Evolutionary conservation across 2,329 filamentous ascomycete genomes (phyloP).

Genomic region (Drechslera avenae): DNA sequence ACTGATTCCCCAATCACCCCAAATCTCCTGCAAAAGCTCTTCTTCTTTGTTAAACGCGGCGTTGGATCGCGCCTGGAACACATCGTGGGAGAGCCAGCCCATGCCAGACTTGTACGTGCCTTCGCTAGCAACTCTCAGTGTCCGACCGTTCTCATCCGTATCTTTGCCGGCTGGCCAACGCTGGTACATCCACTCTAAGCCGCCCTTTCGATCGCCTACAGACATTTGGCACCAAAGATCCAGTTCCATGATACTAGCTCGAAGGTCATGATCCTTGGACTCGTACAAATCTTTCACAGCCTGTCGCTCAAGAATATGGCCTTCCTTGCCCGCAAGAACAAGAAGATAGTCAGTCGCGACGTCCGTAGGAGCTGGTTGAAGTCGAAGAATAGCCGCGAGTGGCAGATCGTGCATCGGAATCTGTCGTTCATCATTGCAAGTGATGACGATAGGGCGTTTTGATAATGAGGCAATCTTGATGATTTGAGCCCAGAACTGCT

Average conservation of each 20-base stretch:
- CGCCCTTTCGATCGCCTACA: slow-evolving; percentile 84
- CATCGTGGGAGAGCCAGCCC: slow-evolving; percentile 73
- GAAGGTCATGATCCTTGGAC: slow-evolving; percentile 72
- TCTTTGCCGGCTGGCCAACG: slow-evolving; percentile 76
- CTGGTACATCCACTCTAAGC: slow-evolving; percentile 86
- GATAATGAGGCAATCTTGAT: slow-evolving; percentile 79
- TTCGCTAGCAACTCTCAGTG: slow-evolving; percentile 78
- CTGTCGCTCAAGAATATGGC: slow-evolving; percentile 73
- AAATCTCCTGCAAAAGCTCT: slow-evolving; percentile 67
- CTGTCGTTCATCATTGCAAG: slow-evolving; percentile 89
- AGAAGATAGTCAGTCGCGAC: slow-evolving; percentile 80
- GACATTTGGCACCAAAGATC: slow-evolving; percentile 98
- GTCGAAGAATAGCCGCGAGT: slow-evolving; percentile 84
- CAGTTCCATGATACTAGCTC: slow-evolving; percentile 80
- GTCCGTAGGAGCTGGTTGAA: slow-evolving; percentile 68
- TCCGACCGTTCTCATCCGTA: slow-evolving; percentile 68
- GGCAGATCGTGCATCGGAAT: slow-evolving; percentile 75
- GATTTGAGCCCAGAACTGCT: slow-evolving; percentile 89
- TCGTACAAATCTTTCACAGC: slow-evolving; percentile 73
- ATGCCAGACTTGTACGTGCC: slow-evolving; percentile 78
- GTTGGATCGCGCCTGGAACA: slow-evolving; percentile 49
- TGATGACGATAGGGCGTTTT: slow-evolving; percentile 90
- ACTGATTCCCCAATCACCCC: slow-evolving; percentile 71
- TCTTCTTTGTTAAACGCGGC: slow-evolving; percentile 59
- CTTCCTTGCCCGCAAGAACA: slow-evolving; percentile 83